Evolutionary conservation across 257 asterid species (phyloP), one percentile per base, ranked within the genome.

Genomic region (Scutellaria barbata): DNA sequence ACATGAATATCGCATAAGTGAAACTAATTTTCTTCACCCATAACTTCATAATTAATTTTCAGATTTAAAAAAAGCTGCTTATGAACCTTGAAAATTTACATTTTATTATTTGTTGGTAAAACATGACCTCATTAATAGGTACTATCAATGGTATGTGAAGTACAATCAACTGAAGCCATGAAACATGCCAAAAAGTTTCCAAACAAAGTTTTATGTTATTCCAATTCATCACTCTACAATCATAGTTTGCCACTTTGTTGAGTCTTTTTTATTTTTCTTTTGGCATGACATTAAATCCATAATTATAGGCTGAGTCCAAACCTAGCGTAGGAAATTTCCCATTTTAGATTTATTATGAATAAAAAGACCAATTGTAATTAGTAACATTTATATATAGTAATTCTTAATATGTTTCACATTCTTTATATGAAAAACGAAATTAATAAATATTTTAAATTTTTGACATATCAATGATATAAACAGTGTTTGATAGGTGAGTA

Each of bases 161-260:
- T 35, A 30, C 53, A 11, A 35, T 42, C 65, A 62, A 64, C 61
- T 20, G 50, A n/a, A 60, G 54, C 64, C 39, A 43, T 43, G 65
- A 74, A 74, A 64, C 73, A 77, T 17, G 85, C 77, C 82, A 69
- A 77, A 76, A 76, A 76, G 75, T 63, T 46, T 13, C 56, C 71
- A 60, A 39, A 59, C 63, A 52, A 52, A 51, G 48, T 81, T 70
- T 9, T 51, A 67, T 55, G 43, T 63, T 22, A 50, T 65, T 69
- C 66, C 77, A 65, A 47, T 78, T 71, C 74, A 76, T 79, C 78
- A 77, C 60, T 55, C 79, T 72, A 57, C 84, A 77, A 81, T 73
- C 79, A 81, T 63, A 30, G 10, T 41, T 51, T 25, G 35, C 67
- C 82, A 59, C 70, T 17, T 71, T 72, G 43, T 63, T 72, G 62